These are phyloP conservation scores for Auriculariales sp. DNA, from an alignment of 768 basidiomycete genomes.

Conservation along the genomic window DNA sequence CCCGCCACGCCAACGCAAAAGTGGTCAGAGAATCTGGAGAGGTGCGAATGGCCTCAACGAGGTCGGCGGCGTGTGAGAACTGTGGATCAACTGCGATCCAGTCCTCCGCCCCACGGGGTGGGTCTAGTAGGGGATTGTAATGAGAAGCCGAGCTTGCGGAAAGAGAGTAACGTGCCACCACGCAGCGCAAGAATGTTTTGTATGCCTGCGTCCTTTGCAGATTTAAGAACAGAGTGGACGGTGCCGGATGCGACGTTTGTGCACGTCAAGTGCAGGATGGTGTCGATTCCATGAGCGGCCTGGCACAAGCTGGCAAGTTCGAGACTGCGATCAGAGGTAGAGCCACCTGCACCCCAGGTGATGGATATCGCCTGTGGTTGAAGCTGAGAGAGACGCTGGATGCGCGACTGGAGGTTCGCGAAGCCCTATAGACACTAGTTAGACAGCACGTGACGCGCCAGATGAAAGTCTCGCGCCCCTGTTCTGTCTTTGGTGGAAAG, in stretches of 20 bases:
- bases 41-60: conserved; percentile 81
- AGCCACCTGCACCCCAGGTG: conserved; percentile 97
- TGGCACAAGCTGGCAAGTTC: conserved; percentile 75
- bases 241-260: conserved; percentile 89
- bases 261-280: conserved; percentile 89
- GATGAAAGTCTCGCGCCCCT: conserved; percentile 28
- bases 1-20: conserved; percentile 96
- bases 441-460: background rate
- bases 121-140: conserved; percentile 37
- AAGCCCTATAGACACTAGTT: conserved; percentile 48
- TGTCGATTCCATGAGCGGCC: conserved; percentile 61
- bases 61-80: conserved; percentile 74
- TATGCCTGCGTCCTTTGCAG: conserved; percentile 68
- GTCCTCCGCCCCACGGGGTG: conserved; percentile 85
- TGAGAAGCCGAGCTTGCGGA: background rate
- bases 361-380: conserved; percentile 77
- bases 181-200: conserved; percentile 84
- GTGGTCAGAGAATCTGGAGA: conserved; percentile 60
- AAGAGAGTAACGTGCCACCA: conserved; percentile 44
- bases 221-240: conserved; percentile 70
- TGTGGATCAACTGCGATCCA: conserved; percentile 77
- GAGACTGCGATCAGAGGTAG: conserved; percentile 74
- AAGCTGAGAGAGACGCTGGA: conserved; percentile 64
- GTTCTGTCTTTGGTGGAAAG: conserved; percentile 90
- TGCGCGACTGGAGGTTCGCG: conserved; percentile 78